A percentile compares a stretch with the other conserved stretches of the same genome.
Evolutionary conservation across 768 basidiomycete species (phyloP).

Genomic region (Lanmaoa pseudosensibilis): DNA sequence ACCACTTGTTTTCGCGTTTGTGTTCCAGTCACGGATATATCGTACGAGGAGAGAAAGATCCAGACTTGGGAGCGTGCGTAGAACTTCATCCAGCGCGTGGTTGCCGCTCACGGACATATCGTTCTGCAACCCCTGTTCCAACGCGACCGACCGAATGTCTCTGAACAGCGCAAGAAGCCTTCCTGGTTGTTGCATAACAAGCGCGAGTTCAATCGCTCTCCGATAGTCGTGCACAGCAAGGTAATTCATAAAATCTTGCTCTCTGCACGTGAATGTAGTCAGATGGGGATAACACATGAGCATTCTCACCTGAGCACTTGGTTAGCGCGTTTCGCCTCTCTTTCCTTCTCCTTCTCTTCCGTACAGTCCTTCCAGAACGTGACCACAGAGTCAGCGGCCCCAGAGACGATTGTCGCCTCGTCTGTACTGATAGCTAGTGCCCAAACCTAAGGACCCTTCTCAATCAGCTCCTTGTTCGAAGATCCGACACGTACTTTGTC

Average conservation of each 20-base stretch:
- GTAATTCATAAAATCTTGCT: constrained; percentile 95
- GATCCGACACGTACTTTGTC: constrained; percentile 69
- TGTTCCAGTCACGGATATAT: constrained; percentile 91
- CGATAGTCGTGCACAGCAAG: constrained; percentile 85
- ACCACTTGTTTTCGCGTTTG: constrained; percentile 82
- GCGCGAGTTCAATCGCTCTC: constrained; percentile 86
- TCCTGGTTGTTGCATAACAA: constrained; percentile 92
- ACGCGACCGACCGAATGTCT: constrained; percentile 45
- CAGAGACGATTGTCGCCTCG: constrained; percentile 84
- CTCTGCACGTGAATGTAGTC: constrained; percentile 51
- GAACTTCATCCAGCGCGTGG: constrained; percentile 74
- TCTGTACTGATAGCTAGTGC: constrained; percentile 82
- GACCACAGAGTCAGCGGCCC: constrained; percentile 92
- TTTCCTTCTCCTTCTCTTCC: constrained; percentile 74
- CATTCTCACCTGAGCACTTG: constrained; percentile 74
- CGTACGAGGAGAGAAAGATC: constrained; percentile 82
- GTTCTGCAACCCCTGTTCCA: constrained; percentile 11
- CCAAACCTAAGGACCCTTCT: constrained; percentile 74
- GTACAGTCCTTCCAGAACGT: constrained; percentile 98
- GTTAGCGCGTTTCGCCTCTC: constrained; percentile 68
- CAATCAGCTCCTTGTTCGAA: neutral
- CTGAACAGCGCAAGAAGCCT: constrained; percentile 79
- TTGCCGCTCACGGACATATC: constrained; percentile 62
- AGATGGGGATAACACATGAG: neutral
- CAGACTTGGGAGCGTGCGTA: constrained; percentile 64